Conservation (phyloP, 768 basidiomycete genomes). For the Epithele typhae region DNA sequence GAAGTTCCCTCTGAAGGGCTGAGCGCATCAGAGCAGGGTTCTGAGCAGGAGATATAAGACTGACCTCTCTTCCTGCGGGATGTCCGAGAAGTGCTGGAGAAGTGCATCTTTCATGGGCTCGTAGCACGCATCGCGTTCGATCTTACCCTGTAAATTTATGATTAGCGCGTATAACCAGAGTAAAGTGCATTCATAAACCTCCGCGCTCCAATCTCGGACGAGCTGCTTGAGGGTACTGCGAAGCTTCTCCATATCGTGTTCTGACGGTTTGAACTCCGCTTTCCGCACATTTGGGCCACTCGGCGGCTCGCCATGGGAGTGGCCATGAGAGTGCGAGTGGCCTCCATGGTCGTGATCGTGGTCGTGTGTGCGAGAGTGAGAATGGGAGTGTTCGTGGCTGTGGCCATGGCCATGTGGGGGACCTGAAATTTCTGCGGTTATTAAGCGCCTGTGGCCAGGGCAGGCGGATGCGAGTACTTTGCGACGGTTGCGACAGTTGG, state of each 20-base stretch:
- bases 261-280: conserved; percentile 44
- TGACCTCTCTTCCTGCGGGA: conserved; percentile 52
- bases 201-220: conserved; percentile 88
- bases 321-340: conserved; percentile 28
- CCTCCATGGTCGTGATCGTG: conserved; percentile 27
- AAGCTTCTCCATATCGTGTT: conserved; percentile 86
- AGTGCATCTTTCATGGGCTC: conserved; percentile 78
- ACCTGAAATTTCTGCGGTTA: too few species aligned
- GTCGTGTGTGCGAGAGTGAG: too few species aligned
- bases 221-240: conserved; percentile 90
- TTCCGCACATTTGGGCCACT: conserved; percentile 19
- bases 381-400: conserved; percentile 24
- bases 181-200: too few species aligned
- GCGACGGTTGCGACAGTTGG: neutral
- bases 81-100: conserved; percentile 53
- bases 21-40: neutral
- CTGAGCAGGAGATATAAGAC: neutral
- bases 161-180: too few species aligned
- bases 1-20: conserved; percentile 45
- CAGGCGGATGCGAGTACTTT: too few species aligned
- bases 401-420: neutral
- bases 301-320: conserved; percentile 26
- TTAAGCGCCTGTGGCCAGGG: too few species aligned
- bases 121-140: conserved; percentile 78
- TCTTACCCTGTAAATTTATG: conserved; percentile 49